Evolutionary conservation across 169 alveolate species (phyloP).

Genomic region (Eimeria tenella): DNA sequence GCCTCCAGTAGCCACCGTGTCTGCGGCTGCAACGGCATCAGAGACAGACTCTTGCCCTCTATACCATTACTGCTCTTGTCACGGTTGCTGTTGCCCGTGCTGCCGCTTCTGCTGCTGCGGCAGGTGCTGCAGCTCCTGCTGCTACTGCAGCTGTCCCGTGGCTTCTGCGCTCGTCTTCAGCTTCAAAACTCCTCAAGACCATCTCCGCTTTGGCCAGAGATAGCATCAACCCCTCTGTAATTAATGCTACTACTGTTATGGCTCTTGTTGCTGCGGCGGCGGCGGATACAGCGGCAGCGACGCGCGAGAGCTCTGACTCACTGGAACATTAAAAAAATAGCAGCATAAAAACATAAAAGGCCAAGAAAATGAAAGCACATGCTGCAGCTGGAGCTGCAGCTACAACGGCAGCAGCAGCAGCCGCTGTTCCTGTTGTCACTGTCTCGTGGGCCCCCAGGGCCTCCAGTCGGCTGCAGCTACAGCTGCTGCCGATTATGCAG

Average conservation of each 20-base stretch:
- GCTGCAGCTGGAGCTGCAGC: conserved; percentile 1
- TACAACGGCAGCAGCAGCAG: neutral
- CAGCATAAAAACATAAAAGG: neutral
- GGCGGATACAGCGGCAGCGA: neutral
- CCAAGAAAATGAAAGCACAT: neutral
- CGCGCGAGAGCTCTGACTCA: no score
- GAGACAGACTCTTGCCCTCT: neutral
- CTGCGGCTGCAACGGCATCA: conserved; percentile 4
- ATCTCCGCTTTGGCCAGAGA: neutral
- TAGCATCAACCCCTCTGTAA: neutral
- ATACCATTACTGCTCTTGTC: neutral
- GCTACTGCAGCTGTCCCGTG: neutral
- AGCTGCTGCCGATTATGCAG: neutral
- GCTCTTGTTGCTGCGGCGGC: neutral
- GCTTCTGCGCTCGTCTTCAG: neutral
- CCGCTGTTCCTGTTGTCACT: conserved; percentile 17
- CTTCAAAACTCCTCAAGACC: neutral
- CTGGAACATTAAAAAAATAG: neutral
- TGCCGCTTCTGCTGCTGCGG: neutral
- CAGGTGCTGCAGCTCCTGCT: neutral
- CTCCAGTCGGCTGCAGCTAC: neutral
- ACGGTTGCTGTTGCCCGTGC: neutral
- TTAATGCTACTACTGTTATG: neutral
- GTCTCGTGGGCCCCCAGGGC: conserved; percentile 63
- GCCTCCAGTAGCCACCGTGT: neutral